phyloP scores from a whole-genome alignment of 805 yeast genomes.

The Candida xiaguanensis region DNA sequence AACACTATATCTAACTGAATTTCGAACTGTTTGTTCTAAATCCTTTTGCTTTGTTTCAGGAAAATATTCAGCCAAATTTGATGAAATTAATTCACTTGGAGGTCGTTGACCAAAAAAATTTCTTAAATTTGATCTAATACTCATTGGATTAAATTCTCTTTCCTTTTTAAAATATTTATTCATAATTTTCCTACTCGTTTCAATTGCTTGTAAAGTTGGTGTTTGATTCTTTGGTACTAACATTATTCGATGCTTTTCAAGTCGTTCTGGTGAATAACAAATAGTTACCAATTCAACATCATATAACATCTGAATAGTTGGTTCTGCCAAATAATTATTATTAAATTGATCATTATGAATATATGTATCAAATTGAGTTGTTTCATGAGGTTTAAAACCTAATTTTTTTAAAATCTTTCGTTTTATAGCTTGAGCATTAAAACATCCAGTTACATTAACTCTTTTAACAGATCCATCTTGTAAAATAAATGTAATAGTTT shows the following conservation, averaged over 20 bases:
- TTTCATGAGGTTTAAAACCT: constrained; percentile 42
- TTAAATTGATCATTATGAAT: constrained; percentile 33
- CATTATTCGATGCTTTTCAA: constrained; percentile 67
- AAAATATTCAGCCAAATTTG: constrained; percentile 85
- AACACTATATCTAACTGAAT: constrained; percentile 77
- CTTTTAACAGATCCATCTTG: constrained; percentile 69
- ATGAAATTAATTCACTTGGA: constrained; percentile 85
- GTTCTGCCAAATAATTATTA: constrained; percentile 7
- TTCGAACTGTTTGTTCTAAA: constrained; percentile 75
- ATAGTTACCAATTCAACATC: constrained; percentile 81
- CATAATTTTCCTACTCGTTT: constrained; percentile 48
- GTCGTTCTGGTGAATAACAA: constrained; percentile 70
- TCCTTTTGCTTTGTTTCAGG: constrained; percentile 75
- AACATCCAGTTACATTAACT: constrained; percentile 74
- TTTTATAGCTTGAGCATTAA: constrained; percentile 75
- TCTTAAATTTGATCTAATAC: constrained; percentile 24
- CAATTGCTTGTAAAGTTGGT: constrained; percentile 61
- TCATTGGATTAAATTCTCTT: neutral
- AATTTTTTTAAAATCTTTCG: constrained; percentile 60
- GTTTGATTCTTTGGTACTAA: constrained; percentile 60
- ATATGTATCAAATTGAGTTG: constrained; percentile 55
- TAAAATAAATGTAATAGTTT: constrained; percentile 60
- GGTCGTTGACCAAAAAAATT: constrained; percentile 85
- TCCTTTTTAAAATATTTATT: constrained; percentile 21
- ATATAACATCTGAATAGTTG: constrained; percentile 44